phyloP scores from a whole-genome alignment of 2,329 filamentous ascomycete genomes.

The Colletotrichum ledebouriae region DNA sequence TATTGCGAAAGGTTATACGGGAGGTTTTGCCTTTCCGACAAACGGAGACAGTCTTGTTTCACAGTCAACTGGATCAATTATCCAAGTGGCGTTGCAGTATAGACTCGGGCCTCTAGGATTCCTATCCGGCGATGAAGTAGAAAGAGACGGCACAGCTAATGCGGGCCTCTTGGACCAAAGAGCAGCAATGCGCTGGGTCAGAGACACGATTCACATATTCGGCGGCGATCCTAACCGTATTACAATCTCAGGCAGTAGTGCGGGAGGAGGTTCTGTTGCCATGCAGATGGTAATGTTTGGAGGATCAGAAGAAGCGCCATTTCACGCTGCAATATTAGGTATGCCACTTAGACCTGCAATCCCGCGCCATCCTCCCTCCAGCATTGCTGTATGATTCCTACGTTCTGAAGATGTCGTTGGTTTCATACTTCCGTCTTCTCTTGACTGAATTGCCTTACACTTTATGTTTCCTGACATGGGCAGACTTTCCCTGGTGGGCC shows the following conservation, averaged over 20 bases:
- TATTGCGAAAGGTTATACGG: neutral
- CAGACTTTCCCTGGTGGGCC: constrained; percentile 10
- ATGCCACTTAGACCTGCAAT: neutral
- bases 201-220: neutral
- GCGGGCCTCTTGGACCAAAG: constrained; percentile 3
- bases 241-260: neutral
- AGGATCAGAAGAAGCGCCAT: constrained; percentile 5
- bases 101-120: constrained; percentile 2
- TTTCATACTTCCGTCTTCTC: too few species aligned
- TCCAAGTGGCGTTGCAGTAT: constrained; percentile 5
- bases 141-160: constrained; percentile 2
- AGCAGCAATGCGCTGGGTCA: neutral
- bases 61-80: neutral
- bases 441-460: too few species aligned
- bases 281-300: constrained; percentile 13
- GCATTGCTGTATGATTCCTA: neutral
- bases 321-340: constrained; percentile 4
- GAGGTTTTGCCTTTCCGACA: neutral
- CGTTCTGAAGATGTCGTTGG: too few species aligned
- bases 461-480: neutral
- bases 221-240: constrained; percentile 6
- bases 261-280: neutral
- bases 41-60: neutral
- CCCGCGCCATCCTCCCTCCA: neutral
- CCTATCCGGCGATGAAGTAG: constrained; percentile 2